These are phyloP conservation scores for Rhizopogon vesiculosus DNA, from an alignment of 768 basidiomycete genomes.

Conservation along the genomic window DNA sequence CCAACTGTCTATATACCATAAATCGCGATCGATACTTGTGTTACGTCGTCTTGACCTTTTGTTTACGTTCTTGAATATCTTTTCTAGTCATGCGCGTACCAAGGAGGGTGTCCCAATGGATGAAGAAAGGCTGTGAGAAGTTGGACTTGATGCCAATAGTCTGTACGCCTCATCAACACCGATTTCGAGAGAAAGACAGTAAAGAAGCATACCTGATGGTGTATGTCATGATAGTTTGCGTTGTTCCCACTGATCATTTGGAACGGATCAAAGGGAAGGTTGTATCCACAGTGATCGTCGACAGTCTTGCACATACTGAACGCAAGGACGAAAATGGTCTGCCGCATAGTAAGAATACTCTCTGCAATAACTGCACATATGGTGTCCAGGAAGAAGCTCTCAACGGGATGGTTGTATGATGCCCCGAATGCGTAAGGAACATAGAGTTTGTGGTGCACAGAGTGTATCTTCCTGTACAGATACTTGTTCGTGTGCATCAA, in stretches of 20 bases:
- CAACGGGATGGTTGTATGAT: conserved; percentile 95
- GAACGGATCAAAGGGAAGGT: conserved; percentile 85
- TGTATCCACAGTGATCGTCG: conserved; percentile 93
- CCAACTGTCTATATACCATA: not conserved
- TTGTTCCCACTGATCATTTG: conserved; percentile 86
- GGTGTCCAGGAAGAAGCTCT: conserved; percentile 88
- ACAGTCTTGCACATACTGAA: conserved; percentile 90
- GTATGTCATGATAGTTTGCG: conserved; percentile 97
- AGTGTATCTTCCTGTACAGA: conserved; percentile 89
- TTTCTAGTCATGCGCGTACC: conserved; percentile 75
- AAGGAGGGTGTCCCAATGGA: conserved; percentile 84
- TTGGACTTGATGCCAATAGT: conserved; percentile 85
- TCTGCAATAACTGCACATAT: conserved; percentile 80
- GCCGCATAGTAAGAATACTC: conserved; percentile 65
- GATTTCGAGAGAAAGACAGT: not conserved
- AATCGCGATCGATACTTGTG: not conserved
- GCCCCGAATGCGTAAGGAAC: conserved; percentile 97
- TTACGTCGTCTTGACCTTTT: conserved; percentile 18
- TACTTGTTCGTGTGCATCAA: conserved; percentile 87
- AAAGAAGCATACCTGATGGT: conserved; percentile 66
- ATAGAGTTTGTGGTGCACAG: conserved; percentile 92
- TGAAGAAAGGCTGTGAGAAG: conserved; percentile 90
- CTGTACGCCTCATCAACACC: not conserved
- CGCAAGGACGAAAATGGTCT: conserved; percentile 78
- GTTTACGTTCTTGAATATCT: conserved; percentile 48